Evolutionary conservation across 495 filamentous ascomycete genomes (phyloP).

Genomic region (Tuber calosporum): DNA sequence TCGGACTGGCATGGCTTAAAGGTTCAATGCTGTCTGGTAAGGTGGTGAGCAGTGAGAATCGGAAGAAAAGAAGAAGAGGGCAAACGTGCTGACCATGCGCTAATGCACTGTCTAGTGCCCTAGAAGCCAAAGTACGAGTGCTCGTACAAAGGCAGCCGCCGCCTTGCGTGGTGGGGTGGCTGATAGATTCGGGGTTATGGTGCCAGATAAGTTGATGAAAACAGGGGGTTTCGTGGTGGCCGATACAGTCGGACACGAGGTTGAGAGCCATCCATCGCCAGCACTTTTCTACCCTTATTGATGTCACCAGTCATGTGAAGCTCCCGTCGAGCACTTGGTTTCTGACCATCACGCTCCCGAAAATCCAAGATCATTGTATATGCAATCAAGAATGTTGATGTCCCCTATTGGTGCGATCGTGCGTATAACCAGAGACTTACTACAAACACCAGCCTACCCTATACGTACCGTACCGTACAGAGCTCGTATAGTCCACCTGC

Average conservation of each 20-base stretch:
- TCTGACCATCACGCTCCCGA: slow-evolving; percentile 21
- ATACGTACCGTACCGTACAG: neutral
- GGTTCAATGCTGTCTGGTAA: neutral
- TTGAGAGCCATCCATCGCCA: slow-evolving; percentile 22
- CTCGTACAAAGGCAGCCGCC: neutral
- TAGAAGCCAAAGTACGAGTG: neutral
- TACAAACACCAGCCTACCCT: neutral
- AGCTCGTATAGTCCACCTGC: slow-evolving; percentile 31
- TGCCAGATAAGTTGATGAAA: neutral
- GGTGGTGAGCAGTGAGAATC: neutral
- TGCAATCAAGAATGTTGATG: slow-evolving; percentile 4
- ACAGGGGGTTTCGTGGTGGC: slow-evolving; percentile 13
- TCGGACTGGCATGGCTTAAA: slow-evolving; percentile 1
- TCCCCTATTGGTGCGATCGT: slow-evolving; percentile 3
- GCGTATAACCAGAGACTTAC: neutral
- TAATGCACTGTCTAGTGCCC: neutral
- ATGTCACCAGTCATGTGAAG: slow-evolving; percentile 32
- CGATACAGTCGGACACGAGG: slow-evolving; percentile 29
- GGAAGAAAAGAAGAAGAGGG: neutral
- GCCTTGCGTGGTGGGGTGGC: neutral
- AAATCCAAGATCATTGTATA: slow-evolving; percentile 31
- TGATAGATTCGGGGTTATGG: slow-evolving; percentile 3
- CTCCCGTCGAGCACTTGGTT: slow-evolving; percentile 15
- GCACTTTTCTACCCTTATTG: slow-evolving; percentile 23
- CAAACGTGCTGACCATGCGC: neutral